phyloP scores from a whole-genome alignment of 2,329 filamentous ascomycete species.

The Pyrenophora seminiperda region DNA sequence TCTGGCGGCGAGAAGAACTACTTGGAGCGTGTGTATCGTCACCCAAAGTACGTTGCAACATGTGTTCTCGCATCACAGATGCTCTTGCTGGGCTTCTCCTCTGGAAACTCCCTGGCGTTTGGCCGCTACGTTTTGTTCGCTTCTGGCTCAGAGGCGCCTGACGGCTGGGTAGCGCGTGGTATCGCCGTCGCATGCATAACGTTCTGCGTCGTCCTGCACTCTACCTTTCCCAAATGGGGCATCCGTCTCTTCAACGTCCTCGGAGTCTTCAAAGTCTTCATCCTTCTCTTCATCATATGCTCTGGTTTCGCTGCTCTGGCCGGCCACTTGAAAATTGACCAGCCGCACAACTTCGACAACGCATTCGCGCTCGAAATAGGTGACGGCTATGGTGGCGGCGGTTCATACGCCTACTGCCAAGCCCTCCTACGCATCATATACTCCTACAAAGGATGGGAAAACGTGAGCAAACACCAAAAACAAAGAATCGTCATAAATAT shows the following conservation, averaged over 20 bases:
- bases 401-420: constrained; percentile 56
- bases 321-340: constrained; percentile 43
- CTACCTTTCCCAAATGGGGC: constrained; percentile 61
- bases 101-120: constrained; percentile 63
- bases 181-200: constrained; percentile 56
- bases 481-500: too few species aligned
- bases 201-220: constrained; percentile 61
- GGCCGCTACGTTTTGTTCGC: constrained; percentile 64
- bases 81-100: constrained; percentile 65
- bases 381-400: constrained; percentile 43
- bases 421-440: constrained; percentile 65
- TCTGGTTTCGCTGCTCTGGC: constrained; percentile 54
- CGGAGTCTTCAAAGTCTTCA: constrained; percentile 64
- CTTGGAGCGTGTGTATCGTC: constrained; percentile 65
- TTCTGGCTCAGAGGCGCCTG: constrained; percentile 53
- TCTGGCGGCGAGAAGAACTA: constrained; percentile 71
- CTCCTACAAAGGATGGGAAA: constrained; percentile 61
- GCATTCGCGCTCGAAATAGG: constrained; percentile 57
- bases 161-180: constrained; percentile 63
- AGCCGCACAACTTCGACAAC: constrained; percentile 63
- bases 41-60: constrained; percentile 63
- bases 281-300: constrained; percentile 66
- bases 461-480: not conserved
- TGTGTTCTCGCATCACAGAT: constrained; percentile 66
- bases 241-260: constrained; percentile 64